Base-by-base conservation (phyloP, 108 stramenopile genomes). In the Conticribra weissflogii region DNA sequence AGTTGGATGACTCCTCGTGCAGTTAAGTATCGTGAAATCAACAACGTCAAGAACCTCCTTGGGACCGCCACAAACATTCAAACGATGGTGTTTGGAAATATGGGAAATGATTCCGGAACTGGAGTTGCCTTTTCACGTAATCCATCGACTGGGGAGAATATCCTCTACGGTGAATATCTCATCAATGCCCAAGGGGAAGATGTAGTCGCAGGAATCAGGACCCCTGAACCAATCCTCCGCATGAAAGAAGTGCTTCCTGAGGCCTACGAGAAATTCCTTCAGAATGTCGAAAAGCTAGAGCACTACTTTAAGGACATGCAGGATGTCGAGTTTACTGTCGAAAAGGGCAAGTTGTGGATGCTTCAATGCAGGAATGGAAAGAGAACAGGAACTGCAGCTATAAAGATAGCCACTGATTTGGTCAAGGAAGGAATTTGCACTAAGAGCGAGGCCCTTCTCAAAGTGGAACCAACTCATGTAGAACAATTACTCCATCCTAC, bases 101-200 rank as follows among this genome's bases (percentile, higher is more conserved):
- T 86, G 74, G 90, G 88, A 53, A 55, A 75, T 33, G 83, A 72
- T 32, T 85, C 78, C 16, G 93, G 95, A 0, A 96, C 93, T 22
- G 95, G 95, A 12, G 93, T 94, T n/a, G 87, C 85, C 3, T 96
- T 96, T 67, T 82, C 86, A 34, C 85, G 95, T 28, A 87, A 94
- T 70, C 95, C 95, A 41, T 84, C 86, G 28, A 91, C 85, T 0
- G 93, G 90, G 5, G 85, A 84, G 65, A 83, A 87, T 51, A 56
- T 68, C 24, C 69, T 96, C 54, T 93, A 88, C 56, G 95, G 95
- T 46, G 94, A 96, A 66, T 96, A 88, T 45, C 83, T 96, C 8
- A 81, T 89, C 68, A 96, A 96, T 66, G 93, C 93, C n/a, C 88
- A 89, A 30, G 94, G 94, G 21, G 94, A 96, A 66, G 94, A 96